Evolutionary conservation across 257 asterid genomes (phyloP), one percentile per base, ranked within the genome.

Genomic region (Plantago ovata): DNA sequence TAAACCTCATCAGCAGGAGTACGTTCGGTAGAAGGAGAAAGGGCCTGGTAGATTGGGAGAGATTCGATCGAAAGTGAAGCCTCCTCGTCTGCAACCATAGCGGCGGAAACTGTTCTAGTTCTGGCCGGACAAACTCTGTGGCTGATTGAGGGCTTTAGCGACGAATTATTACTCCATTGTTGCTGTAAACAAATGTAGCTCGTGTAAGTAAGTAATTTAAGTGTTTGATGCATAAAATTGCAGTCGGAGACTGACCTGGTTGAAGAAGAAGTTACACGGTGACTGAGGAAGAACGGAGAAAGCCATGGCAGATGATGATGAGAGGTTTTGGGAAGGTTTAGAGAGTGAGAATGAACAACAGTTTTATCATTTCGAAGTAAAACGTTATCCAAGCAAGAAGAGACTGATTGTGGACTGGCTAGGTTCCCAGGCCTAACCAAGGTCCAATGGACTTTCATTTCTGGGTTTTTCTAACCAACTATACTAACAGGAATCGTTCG

Each of bases 1-100:
- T 38, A 61, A 60, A 87, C 98, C 86, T 81, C 69, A 63, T 96
- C 79, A 75, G 89, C 88, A 59, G 94, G 81, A 33, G 94, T 72
- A 18, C 75, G 64, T 44, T 65, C 60, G 53, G 77, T 69, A 42
- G 80, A 58, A 13, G 80, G 60, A 13, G 72, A 24, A 62, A 95
- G 49, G 44, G 83, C 67, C 20, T 77, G 77, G 64, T 77, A 79
- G 57, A 90, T 72, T 51, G 93, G 95, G 65, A 82, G 81, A 4
- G 77, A 66, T n/a, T 58, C 54, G 39, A 56, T 53, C 39, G 80
- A 65, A 58, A 72, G 14, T 40, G 75, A 7, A n/a, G 49, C 45
- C 42, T 69, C 75, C 19, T 66, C 85, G 56, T 59, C 64, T 36
- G 77, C 62, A 65, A 64, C 61, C 64, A 73, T 33, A 45, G 77